A percentile compares a stretch with the other conserved stretches of the same genome.
Conservation (phyloP, 2,329 filamentous ascomycete species). For the Volutella citrinella region DNA sequence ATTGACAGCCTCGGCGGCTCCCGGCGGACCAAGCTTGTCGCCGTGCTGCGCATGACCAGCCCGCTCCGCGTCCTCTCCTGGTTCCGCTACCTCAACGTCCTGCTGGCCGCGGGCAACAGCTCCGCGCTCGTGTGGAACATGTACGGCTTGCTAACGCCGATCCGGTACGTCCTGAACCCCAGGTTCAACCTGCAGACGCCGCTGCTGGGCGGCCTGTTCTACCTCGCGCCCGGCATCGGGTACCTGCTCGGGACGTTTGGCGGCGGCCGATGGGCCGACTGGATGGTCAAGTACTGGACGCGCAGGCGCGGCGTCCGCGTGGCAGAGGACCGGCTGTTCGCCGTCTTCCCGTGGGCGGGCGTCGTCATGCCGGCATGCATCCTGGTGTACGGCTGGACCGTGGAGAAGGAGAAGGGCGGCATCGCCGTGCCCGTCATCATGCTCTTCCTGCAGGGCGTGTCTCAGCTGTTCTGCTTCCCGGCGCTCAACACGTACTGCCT, state of each 20-base stretch:
- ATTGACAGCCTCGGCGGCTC: slow-evolving; percentile 59
- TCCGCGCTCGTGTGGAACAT: slow-evolving; percentile 73
- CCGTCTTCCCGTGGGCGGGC: slow-evolving; percentile 55
- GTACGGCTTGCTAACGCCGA: slow-evolving; percentile 57
- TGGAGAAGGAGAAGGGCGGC: slow-evolving; percentile 48
- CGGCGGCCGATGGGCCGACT: slow-evolving; percentile 70
- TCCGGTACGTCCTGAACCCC: slow-evolving; percentile 72
- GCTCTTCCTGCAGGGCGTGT: slow-evolving; percentile 73
- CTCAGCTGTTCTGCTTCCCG: slow-evolving; percentile 73
- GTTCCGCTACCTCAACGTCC: slow-evolving; percentile 67
- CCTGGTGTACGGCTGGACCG: slow-evolving; percentile 57
- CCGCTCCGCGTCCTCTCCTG: slow-evolving; percentile 62
- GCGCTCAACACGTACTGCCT: slow-evolving; percentile 77
- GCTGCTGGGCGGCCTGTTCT: slow-evolving; percentile 68
- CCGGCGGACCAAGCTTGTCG: slow-evolving; percentile 43
- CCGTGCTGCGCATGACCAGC: slow-evolving; percentile 62
- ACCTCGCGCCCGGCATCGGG: slow-evolving; percentile 68
- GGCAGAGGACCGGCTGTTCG: slow-evolving; percentile 66
- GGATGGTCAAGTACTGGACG: slow-evolving; percentile 63
- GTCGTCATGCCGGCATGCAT: slow-evolving; percentile 59
- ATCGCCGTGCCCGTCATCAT: slow-evolving; percentile 64
- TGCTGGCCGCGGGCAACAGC: slow-evolving; percentile 56
- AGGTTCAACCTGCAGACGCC: slow-evolving; percentile 67
- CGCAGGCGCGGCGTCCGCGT: slow-evolving; percentile 54
- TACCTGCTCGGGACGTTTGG: slow-evolving; percentile 68